These are phyloP conservation scores for Fusarium verrucosum DNA, from an alignment of 2,329 filamentous ascomycete genomes.

Conservation along the genomic window DNA sequence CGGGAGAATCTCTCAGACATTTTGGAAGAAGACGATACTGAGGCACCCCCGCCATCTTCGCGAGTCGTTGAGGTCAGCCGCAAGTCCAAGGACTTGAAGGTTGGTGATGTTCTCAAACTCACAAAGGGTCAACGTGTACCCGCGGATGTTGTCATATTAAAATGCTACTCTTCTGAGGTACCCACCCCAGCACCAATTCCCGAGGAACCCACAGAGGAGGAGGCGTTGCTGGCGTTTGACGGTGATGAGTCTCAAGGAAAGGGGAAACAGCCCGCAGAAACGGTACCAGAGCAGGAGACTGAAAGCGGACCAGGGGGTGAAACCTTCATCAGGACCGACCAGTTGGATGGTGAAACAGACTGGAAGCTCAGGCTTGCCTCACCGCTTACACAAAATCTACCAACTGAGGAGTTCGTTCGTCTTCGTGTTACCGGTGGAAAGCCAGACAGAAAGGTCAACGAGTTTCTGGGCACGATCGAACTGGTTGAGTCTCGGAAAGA, in stretches of 20 bases:
- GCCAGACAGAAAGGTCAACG: conserved; percentile 92
- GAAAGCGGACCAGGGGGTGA: conserved; percentile 71
- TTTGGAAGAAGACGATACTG: conserved; percentile 68
- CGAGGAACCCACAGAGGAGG: conserved; percentile 50
- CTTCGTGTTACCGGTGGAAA: conserved; percentile 83
- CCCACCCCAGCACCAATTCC: conserved; percentile 44
- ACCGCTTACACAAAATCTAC: conserved; percentile 81
- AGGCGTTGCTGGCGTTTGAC: conserved; percentile 55
- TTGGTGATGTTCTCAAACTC: conserved; percentile 94
- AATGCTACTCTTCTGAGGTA: conserved; percentile 74
- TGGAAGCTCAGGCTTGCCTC: conserved; percentile 96
- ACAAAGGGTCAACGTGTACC: conserved; percentile 92
- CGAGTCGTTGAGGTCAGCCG: conserved; percentile 74
- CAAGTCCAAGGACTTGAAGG: conserved; percentile 87
- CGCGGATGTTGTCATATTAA: conserved; percentile 91
- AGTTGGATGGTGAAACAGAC: conserved; percentile 96
- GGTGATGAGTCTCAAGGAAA: conserved; percentile 48
- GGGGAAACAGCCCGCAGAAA: conserved; percentile 49
- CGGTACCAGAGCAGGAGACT: conserved; percentile 39
- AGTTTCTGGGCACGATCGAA: conserved; percentile 90
- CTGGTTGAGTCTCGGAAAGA: conserved; percentile 66
- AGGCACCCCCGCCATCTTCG: conserved; percentile 55
- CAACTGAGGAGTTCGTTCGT: conserved; percentile 74
- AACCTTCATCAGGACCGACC: conserved; percentile 96
- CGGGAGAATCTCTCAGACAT: conserved; percentile 67